Conservation (phyloP, 2,329 filamentous ascomycete species). For the Fusarium irregulare region DNA sequence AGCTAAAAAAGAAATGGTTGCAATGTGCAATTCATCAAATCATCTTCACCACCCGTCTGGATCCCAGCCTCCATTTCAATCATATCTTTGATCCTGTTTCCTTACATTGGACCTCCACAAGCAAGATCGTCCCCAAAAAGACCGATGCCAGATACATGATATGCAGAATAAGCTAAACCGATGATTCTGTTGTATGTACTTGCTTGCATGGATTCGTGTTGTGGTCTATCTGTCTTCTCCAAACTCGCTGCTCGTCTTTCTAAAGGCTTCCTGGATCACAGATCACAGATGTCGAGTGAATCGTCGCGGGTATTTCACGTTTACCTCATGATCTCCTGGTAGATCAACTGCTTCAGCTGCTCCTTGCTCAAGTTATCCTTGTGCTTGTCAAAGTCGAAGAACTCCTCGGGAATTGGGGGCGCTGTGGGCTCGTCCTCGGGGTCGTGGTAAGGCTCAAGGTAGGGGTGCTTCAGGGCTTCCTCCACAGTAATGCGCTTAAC, state of each 20-base stretch:
- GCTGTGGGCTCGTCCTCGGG: constrained; percentile 98
- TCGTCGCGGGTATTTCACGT: constrained; percentile 7
- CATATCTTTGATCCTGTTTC: constrained; percentile 21
- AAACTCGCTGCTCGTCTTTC: constrained; percentile 21
- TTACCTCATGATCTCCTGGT: constrained; percentile 89
- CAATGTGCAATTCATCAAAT: constrained; percentile 36
- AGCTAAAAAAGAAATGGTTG: constrained; percentile 35
- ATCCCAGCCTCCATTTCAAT: constrained; percentile 5
- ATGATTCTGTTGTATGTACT: constrained; percentile 26
- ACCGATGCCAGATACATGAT: constrained; percentile 16
- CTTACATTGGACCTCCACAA: constrained; percentile 16
- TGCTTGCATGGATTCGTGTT: constrained; percentile 26
- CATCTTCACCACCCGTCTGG: constrained; percentile 16
- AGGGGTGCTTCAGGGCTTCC: constrained; percentile 96
- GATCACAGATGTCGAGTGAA: constrained; percentile 16
- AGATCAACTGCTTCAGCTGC: constrained; percentile 96
- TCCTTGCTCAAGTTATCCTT: constrained; percentile 99
- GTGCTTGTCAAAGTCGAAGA: constrained; percentile 99
- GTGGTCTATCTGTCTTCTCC: constrained; percentile 40
- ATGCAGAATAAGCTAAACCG: constrained; percentile 25
- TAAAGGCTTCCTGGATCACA: constrained; percentile 19
- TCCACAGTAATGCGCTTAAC: constrained; percentile 99
- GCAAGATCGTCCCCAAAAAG: constrained; percentile 23
- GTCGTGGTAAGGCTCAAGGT: constrained; percentile 98
- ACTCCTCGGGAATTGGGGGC: constrained; percentile 95